Conservation (phyloP, 768 basidiomycete genomes). For the Lactarius evosmus region DNA sequence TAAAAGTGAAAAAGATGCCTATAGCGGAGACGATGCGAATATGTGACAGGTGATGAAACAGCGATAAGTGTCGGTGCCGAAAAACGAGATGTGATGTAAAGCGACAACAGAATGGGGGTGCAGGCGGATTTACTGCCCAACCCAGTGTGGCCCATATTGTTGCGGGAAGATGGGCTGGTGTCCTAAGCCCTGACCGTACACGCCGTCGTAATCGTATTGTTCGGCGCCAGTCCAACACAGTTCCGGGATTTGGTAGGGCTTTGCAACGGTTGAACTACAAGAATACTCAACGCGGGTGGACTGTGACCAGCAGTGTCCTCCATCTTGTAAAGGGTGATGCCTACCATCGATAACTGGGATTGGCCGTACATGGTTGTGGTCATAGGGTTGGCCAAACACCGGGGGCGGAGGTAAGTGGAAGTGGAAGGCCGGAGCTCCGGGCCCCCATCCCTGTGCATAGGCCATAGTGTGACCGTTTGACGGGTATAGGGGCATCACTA, state of each 20-base stretch:
- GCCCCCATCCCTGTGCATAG: conserved; percentile 19
- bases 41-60: conserved; percentile 33
- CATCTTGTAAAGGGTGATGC: conserved; percentile 11
- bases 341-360: conserved; percentile 16
- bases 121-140: conserved; percentile 41
- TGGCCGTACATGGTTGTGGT: conserved; percentile 20
- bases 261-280: conserved; percentile 17
- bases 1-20: conserved; percentile 17
- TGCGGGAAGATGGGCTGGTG: conserved; percentile 41
- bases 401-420: conserved; percentile 10
- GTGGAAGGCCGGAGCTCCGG: conserved; percentile 17
- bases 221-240: conserved; percentile 29
- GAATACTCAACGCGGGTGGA: conserved; percentile 27
- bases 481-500: conserved; percentile 31
- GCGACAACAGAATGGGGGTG: conserved; percentile 13
- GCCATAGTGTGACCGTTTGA: conserved; percentile 29
- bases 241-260: conserved; percentile 23
- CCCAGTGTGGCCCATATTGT: conserved; percentile 50
- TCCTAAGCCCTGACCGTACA: conserved; percentile 43
- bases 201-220: conserved; percentile 39
- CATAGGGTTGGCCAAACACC: conserved; percentile 19
- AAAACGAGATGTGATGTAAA: conserved; percentile 15
- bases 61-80: conserved; percentile 25
- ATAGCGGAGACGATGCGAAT: conserved; percentile 20
- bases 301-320: conserved; percentile 19